These are phyloP conservation scores for Fagopyrum homotropicum DNA, from an alignment of 148 eudicot genomes.

Conservation along the genomic window DNA sequence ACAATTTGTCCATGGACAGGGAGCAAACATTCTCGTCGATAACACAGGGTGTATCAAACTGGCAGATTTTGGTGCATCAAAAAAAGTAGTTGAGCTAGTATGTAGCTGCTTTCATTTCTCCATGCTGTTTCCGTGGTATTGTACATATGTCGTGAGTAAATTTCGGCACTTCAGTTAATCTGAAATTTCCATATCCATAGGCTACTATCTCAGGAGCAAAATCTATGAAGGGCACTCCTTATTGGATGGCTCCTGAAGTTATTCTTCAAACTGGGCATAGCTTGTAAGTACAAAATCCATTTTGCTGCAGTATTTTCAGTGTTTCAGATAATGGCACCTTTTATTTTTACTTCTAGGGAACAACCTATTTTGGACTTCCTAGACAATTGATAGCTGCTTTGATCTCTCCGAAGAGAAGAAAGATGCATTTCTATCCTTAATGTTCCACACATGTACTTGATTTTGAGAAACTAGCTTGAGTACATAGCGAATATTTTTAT, in stretches of 20 bases:
- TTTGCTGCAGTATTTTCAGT: not conserved
- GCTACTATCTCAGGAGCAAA: conserved; percentile 96
- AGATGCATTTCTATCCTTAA: not conserved
- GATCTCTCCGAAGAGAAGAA: not conserved
- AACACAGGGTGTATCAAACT: conserved; percentile 92
- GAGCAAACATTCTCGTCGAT: conserved; percentile 97
- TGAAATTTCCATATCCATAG: conserved; percentile 29
- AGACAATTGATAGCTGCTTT: not conserved
- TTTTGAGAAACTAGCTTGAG: not conserved
- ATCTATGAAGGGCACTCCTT: conserved; percentile 99
- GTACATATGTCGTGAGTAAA: not conserved
- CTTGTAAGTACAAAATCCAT: conserved; percentile 47
- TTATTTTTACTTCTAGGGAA: not conserved
- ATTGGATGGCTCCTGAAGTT: conserved; percentile 99
- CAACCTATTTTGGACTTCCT: not conserved
- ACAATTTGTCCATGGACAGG: conserved; percentile 32
- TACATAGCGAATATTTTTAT: not conserved
- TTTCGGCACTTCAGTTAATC: not conserved
- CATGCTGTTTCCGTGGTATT: not conserved
- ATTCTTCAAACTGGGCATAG: conserved; percentile 93
- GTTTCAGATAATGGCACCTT: not conserved
- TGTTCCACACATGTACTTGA: not conserved
- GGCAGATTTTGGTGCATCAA: conserved; percentile 98
- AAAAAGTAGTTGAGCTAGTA: conserved; percentile 97
- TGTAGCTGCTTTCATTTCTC: conserved; percentile 1